Evolutionary conservation across 192 early-diverging fungal genomes (phyloP).

Genomic region (Physocladia obscura): DNA sequence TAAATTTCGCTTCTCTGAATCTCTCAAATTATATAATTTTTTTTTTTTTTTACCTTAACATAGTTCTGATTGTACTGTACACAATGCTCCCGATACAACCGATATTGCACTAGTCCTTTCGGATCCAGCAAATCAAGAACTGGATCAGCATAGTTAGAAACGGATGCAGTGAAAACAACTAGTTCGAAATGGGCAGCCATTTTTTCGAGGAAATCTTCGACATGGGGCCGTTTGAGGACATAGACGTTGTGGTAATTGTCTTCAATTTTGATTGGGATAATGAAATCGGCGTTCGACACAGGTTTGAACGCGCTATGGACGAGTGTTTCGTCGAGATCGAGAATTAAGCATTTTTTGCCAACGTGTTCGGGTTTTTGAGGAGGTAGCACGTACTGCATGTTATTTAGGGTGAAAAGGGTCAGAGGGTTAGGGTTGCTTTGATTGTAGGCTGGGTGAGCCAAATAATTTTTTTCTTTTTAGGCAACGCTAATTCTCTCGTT

Average conservation of each 20-base stretch:
- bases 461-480: not conserved
- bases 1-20: not conserved
- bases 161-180: conserved; percentile 85
- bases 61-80: conserved; percentile 84
- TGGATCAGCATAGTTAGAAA: conserved; percentile 90
- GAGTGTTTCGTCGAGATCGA: conserved; percentile 89
- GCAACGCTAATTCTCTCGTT: no score
- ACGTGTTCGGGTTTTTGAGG: conserved; percentile 62
- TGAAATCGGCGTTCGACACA: conserved; percentile 73
- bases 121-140: conserved; percentile 84
- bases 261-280: conserved; percentile 85
- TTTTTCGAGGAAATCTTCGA: conserved; percentile 78
- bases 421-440: not conserved
- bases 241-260: conserved; percentile 84
- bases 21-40: not conserved
- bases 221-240: conserved; percentile 86
- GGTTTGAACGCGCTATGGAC: conserved; percentile 89
- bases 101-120: conserved; percentile 75
- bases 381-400: conserved; percentile 52
- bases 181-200: conserved; percentile 85
- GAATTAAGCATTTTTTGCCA: conserved; percentile 79
- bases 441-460: not conserved
- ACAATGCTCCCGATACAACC: conserved; percentile 87
- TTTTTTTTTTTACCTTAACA: conserved; percentile 60
- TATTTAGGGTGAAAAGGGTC: not conserved